These are phyloP conservation scores for Coffea eugenioides DNA, from an alignment of 257 asterid genomes.

Conservation along the genomic window DNA sequence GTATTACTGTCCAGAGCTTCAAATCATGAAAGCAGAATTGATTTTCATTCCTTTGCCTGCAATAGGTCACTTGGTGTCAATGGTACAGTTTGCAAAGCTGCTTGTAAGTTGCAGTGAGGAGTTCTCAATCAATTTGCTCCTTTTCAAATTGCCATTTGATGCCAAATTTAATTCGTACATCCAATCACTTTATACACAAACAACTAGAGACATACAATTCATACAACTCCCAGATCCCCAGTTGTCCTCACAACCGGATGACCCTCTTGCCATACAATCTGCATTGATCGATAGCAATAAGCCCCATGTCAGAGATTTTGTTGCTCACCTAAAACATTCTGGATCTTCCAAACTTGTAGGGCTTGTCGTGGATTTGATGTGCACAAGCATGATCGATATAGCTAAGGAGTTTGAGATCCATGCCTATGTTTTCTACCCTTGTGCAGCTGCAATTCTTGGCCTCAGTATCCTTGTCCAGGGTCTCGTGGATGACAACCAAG, in stretches of 20 bases:
- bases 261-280: background rate
- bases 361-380: conserved; percentile 57
- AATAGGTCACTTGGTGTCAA: conserved; percentile 56
- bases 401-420: conserved; percentile 49
- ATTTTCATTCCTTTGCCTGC: conserved; percentile 63
- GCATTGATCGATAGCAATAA: conserved; percentile 26
- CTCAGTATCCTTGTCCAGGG: conserved; percentile 1
- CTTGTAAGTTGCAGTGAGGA: conserved; percentile 36
- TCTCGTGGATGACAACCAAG: background rate
- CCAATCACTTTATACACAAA: background rate
- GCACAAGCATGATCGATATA: conserved; percentile 43
- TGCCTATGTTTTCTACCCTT: conserved; percentile 46
- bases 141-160: conserved; percentile 33
- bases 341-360: conserved; percentile 23
- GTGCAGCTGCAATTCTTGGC: conserved; percentile 33
- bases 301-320: conserved; percentile 20
- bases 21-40: conserved; percentile 32
- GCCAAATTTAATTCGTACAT: conserved; percentile 2
- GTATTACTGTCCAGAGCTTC: background rate
- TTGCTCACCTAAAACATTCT: conserved; percentile 19
- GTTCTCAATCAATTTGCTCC: conserved; percentile 46
- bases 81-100: conserved; percentile 58
- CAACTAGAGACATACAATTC: conserved; percentile 20
- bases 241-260: background rate
- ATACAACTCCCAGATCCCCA: conserved; percentile 25